phyloP scores from a whole-genome alignment of 1,284 basidiomycete genomes.

The Sanghuangporus baumii region DNA sequence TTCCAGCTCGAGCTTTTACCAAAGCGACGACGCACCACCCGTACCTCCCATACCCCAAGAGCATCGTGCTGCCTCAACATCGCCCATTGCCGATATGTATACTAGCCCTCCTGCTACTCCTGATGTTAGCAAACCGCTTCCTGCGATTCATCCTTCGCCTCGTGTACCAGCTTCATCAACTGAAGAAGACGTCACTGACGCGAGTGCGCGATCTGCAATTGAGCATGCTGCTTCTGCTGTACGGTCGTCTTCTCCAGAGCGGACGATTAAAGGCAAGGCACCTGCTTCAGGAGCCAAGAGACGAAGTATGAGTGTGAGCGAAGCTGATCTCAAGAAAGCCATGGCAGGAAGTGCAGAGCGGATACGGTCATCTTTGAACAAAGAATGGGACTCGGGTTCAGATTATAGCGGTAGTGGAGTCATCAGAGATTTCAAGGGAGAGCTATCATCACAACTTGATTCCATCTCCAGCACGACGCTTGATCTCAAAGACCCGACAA shows the following conservation, averaged over 20 bases:
- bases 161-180: slow-evolving; percentile 24
- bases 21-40: slow-evolving; percentile 50
- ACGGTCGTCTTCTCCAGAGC: slow-evolving; percentile 22
- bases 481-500: slow-evolving; percentile 60
- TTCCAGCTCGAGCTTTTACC: slow-evolving; percentile 15
- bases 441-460: slow-evolving; percentile 55
- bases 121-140: slow-evolving; percentile 50
- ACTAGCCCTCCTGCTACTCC: slow-evolving; percentile 27
- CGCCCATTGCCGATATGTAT: slow-evolving; percentile 51
- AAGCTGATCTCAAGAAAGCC: slow-evolving; percentile 52
- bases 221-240: slow-evolving; percentile 38
- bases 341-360: slow-evolving; percentile 32
- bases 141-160: slow-evolving; percentile 40
- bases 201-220: slow-evolving; percentile 50
- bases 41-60: slow-evolving; percentile 62
- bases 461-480: slow-evolving; percentile 44
- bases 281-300: slow-evolving; percentile 38
- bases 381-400: slow-evolving; percentile 30
- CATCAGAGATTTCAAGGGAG: slow-evolving; percentile 63
- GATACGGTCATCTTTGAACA: slow-evolving; percentile 27
- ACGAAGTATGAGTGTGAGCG: slow-evolving; percentile 71
- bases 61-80: slow-evolving; percentile 33
- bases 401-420: slow-evolving; percentile 56
- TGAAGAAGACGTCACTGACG: slow-evolving; percentile 38
- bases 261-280: slow-evolving; percentile 19